These are phyloP conservation scores for Coffea canephora DNA, from an alignment of 257 asterid genomes.

Conservation along the genomic window DNA sequence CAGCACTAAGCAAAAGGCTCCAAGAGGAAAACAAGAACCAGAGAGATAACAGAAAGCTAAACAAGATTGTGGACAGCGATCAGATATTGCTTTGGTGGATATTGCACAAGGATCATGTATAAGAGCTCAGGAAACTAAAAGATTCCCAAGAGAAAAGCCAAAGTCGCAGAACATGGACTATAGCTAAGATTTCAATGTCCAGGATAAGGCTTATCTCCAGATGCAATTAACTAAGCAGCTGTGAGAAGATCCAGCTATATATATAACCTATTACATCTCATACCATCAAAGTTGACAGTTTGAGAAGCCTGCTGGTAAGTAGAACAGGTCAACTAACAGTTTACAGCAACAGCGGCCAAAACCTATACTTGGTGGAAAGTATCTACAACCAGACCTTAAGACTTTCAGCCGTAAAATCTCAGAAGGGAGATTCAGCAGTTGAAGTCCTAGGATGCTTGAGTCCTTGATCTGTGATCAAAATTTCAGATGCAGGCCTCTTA, in stretches of 20 bases:
- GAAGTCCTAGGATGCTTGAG: constrained; percentile 35
- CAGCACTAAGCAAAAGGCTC: not conserved
- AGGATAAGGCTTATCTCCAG: not conserved
- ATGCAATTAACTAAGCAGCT: not conserved
- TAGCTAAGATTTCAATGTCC: not conserved
- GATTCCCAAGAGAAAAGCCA: not conserved
- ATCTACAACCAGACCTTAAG: constrained; percentile 8
- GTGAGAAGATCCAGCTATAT: not conserved
- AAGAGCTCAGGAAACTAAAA: not conserved
- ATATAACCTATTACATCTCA: not conserved
- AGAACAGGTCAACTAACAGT: constrained; percentile 2
- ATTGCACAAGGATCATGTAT: not conserved
- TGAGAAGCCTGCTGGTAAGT: not conserved
- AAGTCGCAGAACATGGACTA: not conserved
- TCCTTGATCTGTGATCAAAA: constrained; percentile 33
- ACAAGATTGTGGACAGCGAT: not conserved
- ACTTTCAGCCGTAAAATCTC: constrained; percentile 7
- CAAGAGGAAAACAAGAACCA: not conserved
- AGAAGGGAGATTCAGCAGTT: constrained; percentile 19
- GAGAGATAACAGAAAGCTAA: not conserved
- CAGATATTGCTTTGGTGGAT: not conserved
- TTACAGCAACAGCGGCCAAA: not conserved
- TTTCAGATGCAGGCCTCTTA: constrained; percentile 49
- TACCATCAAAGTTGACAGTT: not conserved
- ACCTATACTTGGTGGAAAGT: not conserved